phyloP scores from a whole-genome alignment of 2,329 filamentous ascomycete species.

The Dactylellina haptotyla region DNA sequence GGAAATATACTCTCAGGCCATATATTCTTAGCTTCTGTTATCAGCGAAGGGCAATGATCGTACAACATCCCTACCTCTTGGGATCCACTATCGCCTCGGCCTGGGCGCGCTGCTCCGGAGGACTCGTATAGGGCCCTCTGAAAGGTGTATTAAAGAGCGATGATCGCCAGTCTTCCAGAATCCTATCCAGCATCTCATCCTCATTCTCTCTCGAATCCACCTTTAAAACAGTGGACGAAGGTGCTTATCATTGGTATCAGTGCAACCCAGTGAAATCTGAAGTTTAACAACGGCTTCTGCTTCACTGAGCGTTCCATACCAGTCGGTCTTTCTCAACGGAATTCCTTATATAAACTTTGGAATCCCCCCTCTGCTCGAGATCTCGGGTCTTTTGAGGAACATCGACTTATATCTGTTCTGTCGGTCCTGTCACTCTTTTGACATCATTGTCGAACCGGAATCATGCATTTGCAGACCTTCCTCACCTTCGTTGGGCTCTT shows the following conservation, averaged over 20 bases:
- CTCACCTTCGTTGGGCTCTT: conserved; percentile 49
- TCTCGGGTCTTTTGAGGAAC: background rate
- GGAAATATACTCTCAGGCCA: conserved; percentile 17
- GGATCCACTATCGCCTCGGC: conserved; percentile 30
- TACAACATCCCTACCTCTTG: conserved; percentile 27
- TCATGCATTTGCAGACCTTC: conserved; percentile 51
- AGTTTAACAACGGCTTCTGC: conserved; percentile 27
- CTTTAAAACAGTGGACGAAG: conserved; percentile 26
- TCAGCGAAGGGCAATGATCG: conserved; percentile 50
- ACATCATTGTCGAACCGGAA: conserved; percentile 27
- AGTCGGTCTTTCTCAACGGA: conserved; percentile 2
- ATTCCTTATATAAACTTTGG: conserved; percentile 27
- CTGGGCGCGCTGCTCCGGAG: background rate
- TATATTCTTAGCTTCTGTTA: conserved; percentile 42
- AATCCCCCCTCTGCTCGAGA: conserved; percentile 19
- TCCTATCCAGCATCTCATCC: conserved; percentile 39
- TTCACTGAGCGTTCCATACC: conserved; percentile 21
- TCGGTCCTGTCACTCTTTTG: background rate
- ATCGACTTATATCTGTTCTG: conserved; percentile 10
- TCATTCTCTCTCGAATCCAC: conserved; percentile 16
- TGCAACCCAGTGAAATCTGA: conserved; percentile 37
- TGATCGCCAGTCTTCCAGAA: conserved; percentile 38
- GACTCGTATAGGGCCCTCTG: conserved; percentile 16
- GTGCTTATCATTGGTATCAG: conserved; percentile 32
- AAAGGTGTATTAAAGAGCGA: conserved; percentile 44